Percentiles rank a stretch among this genome's conserved stretches.
Conservation (phyloP, 305 asterid genomes). For the Stenogyne calaminthoides region DNA sequence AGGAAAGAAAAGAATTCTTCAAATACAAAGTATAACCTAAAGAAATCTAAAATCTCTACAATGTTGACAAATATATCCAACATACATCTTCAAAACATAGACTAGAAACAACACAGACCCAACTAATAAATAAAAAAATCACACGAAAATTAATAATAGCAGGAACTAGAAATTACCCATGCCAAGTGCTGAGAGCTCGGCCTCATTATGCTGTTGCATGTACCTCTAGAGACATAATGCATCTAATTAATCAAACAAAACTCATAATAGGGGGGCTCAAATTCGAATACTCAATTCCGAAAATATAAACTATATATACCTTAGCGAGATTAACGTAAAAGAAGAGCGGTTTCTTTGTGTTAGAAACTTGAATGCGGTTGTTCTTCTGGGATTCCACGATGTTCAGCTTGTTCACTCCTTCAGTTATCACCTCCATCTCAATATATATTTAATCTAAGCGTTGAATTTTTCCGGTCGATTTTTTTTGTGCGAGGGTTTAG, state of each 20-base stretch:
- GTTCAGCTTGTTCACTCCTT: conserved; percentile 58
- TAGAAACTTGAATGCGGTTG: conserved; percentile 76
- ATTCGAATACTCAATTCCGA: conserved; percentile 1
- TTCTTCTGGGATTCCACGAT: conserved; percentile 52
- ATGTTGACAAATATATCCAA: background rate
- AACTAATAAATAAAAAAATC: background rate
- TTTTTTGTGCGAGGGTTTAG: conserved; percentile 24
- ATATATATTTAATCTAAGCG: background rate
- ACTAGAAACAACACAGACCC: background rate
- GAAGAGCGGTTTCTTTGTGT: conserved; percentile 70
- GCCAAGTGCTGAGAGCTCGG: conserved; percentile 75
- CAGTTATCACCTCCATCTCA: conserved; percentile 60
- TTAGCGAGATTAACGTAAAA: conserved; percentile 77
- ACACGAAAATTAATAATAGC: background rate
- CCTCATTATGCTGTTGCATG: conserved; percentile 63
- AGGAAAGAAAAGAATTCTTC: background rate
- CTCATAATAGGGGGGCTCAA: background rate
- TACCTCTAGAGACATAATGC: conserved; percentile 46
- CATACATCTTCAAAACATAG: conserved; percentile 1
- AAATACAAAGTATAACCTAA: background rate
- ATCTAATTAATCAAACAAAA: conserved; percentile 22
- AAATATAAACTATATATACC: conserved; percentile 31
- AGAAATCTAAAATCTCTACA: conserved; percentile 1
- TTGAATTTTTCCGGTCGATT: conserved; percentile 3
- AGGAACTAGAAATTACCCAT: conserved; percentile 50